Base-by-base conservation (phyloP, 2,329 filamentous ascomycete species). In the Ophiostoma pallidulum region DNA sequence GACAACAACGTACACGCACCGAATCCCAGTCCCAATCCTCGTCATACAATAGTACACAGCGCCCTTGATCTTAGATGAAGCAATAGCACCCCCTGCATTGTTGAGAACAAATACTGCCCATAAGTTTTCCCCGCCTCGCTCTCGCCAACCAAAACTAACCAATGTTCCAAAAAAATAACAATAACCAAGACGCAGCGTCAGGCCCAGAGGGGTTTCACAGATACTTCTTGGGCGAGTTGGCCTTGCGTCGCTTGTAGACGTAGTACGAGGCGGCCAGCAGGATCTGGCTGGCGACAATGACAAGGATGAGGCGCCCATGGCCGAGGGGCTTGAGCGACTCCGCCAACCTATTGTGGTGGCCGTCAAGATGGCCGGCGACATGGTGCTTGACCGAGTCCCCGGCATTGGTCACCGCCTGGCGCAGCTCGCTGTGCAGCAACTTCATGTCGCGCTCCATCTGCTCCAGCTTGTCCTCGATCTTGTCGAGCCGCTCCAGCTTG, bases 171-270 rank as follows among this genome's bases (percentile, higher is more conserved):
- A n/a, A n/a, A n/a, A n/a, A n/a, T n/a, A n/a, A n/a, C n/a, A n/a
- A n/a, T n/a, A n/a, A n/a, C n/a, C n/a, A n/a, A n/a, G n/a, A n/a
- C n/a, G n/a, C n/a, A n/a, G n/a, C n/a, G n/a, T n/a, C n/a, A n/a
- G n/a, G n/a, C n/a, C n/a, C n/a, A n/a, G n/a, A n/a, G n/a, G n/a
- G n/a, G n/a, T n/a, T n/a, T n/a, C n/a, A 95, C 62, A 95, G 68
- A 65, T 89, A 96, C 69, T 96, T 96, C 75, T 95, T 95, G n/a
- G 87, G 87, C 64, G 80, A 78, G 54, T 73, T 80, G 33, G 77
- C 73, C 66, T 83, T 78, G 60, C 84, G 81, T 57, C 80, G 77
- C 75, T 94, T 94, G 68, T 95, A 95, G 50, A 82, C 62, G 32
- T 87, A 64, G 61, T 90, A 95, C 1, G 73, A 76, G 2, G 66